Evolutionary conservation across 2,329 filamentous ascomycete genomes (phyloP).

Genomic region (Aspergillus aculeatinus): DNA sequence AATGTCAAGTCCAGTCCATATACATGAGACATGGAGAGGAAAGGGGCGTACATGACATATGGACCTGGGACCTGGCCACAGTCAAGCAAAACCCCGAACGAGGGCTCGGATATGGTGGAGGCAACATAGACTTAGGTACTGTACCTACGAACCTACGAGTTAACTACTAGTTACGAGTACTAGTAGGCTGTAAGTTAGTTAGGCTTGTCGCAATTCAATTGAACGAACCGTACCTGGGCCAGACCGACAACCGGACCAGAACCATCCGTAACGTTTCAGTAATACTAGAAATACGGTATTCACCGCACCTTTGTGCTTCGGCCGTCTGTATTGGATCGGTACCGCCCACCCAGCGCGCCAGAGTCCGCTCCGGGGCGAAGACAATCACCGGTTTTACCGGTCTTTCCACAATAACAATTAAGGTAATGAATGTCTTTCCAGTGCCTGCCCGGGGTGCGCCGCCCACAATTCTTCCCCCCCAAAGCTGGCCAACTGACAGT

Average conservation of each 20-base stretch:
- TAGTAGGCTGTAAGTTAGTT: too few relatives aligned
- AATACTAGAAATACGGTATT: background rate
- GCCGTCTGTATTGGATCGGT: background rate
- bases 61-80: background rate
- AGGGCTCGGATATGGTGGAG: background rate
- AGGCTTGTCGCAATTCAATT: background rate
- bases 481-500: constrained; percentile 12
- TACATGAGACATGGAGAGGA: background rate
- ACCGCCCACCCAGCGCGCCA: background rate
- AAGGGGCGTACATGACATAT: background rate
- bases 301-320: background rate
- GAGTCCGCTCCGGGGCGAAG: constrained; percentile 16
- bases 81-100: background rate
- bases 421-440: background rate
- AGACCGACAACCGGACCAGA: background rate
- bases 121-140: background rate
- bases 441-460: constrained; percentile 30
- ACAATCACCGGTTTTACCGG: background rate
- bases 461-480: constrained; percentile 30
- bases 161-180: too few relatives aligned
- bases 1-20: too few relatives aligned
- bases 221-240: constrained; percentile 1
- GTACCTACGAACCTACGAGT: too few relatives aligned
- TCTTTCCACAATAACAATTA: background rate
- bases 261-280: background rate